These are phyloP conservation scores for Lolium rigidum DNA, from an alignment of 176 grass and related monocot species.

Conservation along the genomic window DNA sequence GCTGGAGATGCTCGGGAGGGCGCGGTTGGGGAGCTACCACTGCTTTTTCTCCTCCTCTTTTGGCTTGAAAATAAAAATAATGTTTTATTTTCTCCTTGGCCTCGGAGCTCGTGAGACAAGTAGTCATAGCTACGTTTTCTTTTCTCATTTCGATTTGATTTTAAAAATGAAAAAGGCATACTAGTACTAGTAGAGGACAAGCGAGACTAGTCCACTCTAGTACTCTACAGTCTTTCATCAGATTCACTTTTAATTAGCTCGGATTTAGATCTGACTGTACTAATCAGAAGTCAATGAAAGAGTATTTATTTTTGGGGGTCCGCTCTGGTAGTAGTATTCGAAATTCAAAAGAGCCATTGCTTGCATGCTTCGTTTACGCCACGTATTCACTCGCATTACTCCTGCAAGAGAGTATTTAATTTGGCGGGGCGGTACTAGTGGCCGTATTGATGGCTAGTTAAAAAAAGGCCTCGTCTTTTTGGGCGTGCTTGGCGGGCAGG, in stretches of 20 bases:
- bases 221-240: too few species aligned
- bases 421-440: neutral
- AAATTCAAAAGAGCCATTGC: constrained; percentile 21
- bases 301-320: neutral
- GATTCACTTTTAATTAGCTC: too few species aligned
- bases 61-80: neutral
- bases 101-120: constrained; percentile 42
- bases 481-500: constrained; percentile 51
- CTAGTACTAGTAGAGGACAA: neutral
- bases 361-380: constrained; percentile 20
- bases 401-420: neutral
- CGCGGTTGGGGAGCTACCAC: constrained; percentile 30
- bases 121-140: constrained; percentile 45
- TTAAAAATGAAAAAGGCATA: neutral
- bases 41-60: neutral
- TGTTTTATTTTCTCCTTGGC: constrained; percentile 11
- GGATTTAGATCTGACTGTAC: too few species aligned
- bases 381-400: neutral
- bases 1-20: neutral
- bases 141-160: constrained; percentile 10
- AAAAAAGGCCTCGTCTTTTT: constrained; percentile 54
- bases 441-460: constrained; percentile 14
- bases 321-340: neutral
- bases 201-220: neutral
- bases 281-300: too few species aligned